Conservation (phyloP, 306 rosid genomes). For the Pueraria montana region DNA sequence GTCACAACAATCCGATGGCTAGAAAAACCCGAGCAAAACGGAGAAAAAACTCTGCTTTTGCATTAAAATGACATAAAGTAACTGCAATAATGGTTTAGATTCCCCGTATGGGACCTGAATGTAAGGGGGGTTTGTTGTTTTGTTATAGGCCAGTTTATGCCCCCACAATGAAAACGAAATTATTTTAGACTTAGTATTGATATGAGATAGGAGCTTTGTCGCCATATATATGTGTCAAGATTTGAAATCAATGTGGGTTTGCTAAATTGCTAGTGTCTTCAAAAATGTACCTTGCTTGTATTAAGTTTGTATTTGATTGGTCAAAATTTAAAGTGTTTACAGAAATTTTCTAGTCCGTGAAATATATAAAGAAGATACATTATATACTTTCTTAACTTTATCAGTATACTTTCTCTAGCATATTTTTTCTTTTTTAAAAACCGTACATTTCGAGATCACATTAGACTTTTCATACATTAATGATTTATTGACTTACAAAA, state of each 20-base stretch:
- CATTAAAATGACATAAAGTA: constrained; percentile 24
- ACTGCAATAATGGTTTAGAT: constrained; percentile 33
- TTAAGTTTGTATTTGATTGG: not conserved
- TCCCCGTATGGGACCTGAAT: constrained; percentile 29
- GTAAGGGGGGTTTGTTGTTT: constrained; percentile 32
- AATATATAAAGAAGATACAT: not conserved
- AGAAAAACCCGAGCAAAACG: constrained; percentile 7
- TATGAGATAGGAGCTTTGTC: not conserved
- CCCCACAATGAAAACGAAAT: not conserved
- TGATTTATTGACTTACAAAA: not conserved
- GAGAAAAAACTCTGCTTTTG: not conserved
- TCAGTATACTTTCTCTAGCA: not conserved
- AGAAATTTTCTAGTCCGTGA: not conserved
- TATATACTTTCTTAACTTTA: not conserved
- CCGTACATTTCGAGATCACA: not conserved
- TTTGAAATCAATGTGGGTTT: not conserved
- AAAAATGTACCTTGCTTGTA: not conserved
- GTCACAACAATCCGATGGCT: not conserved
- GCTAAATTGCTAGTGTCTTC: not conserved
- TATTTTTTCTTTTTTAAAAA: not conserved
- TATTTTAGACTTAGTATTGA: not conserved
- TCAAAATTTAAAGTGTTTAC: not conserved
- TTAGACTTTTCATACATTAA: not conserved
- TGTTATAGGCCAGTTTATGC: not conserved
- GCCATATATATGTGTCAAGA: not conserved